These are phyloP conservation scores for Heterobasidion occidentale DNA, from an alignment of 1,284 basidiomycete species.

Conservation along the genomic window DNA sequence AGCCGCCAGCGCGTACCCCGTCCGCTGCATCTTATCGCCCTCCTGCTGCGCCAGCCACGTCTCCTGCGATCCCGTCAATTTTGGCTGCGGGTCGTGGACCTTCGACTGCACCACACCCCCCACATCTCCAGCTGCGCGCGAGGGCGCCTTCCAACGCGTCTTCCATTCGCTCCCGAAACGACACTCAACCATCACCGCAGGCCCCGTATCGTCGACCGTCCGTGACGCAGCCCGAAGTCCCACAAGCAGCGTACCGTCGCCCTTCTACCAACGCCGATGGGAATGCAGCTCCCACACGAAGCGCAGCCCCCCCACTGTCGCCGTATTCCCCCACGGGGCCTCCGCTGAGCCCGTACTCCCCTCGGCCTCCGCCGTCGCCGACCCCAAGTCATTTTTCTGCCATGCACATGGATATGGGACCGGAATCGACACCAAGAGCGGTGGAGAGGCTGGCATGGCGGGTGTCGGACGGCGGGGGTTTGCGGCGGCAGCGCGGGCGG, in stretches of 20 bases:
- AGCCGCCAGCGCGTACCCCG: slow-evolving; percentile 5
- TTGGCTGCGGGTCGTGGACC: background rate
- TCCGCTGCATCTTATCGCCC: slow-evolving; percentile 7
- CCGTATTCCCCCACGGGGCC: too few relatives aligned
- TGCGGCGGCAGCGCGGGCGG: slow-evolving; percentile 69
- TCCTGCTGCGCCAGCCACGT: background rate
- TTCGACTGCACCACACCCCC: slow-evolving; percentile 4
- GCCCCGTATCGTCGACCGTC: too few relatives aligned
- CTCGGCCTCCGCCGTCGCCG: slow-evolving; percentile 6
- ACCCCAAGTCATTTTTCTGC: slow-evolving; percentile 8
- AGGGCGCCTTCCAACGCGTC: slow-evolving; percentile 7
- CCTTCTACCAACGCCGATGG: too few relatives aligned
- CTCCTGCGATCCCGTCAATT: too few relatives aligned
- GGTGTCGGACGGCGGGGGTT: slow-evolving; percentile 83
- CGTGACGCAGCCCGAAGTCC: too few relatives aligned
- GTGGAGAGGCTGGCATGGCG: slow-evolving; percentile 83
- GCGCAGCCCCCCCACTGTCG: too few relatives aligned
- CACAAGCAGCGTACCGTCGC: too few relatives aligned
- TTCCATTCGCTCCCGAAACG: slow-evolving; percentile 7
- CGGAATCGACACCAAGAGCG: slow-evolving; percentile 60
- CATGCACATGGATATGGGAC: slow-evolving; percentile 7
- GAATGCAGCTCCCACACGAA: too few relatives aligned
- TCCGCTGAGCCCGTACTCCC: slow-evolving; percentile 4
- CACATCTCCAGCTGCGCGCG: slow-evolving; percentile 16
- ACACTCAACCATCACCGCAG: background rate